Base-by-base conservation (phyloP, 805 yeast species). In the Starmerella sp. region DNA sequence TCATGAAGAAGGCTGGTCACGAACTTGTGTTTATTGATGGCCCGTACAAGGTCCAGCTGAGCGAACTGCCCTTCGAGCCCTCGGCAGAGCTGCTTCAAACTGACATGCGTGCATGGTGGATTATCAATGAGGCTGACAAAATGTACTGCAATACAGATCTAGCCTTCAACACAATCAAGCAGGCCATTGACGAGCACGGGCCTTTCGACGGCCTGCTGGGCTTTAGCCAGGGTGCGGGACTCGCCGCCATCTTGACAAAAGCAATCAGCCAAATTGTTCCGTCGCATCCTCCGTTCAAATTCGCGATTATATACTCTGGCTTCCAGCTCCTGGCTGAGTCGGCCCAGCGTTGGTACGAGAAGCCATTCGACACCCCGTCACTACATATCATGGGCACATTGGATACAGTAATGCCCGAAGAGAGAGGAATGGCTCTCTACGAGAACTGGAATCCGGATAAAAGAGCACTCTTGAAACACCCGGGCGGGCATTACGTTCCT, bases 401-500 rank as follows among this genome's bases (percentile, higher is more conserved):
- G 28, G 98, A 93, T 64, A 84, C 93, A 11, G 83, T 93, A 31
- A 95, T 93, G 6, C 80, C 84, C 8, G 82, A 81, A 31, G 84
- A 79, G 30, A 75, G 95, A 63, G 78, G 90, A 0, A 72, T 79
- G 70, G 74, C 75, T 29, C 72, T 93, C 43, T 80, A 77, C 55
- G 76, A 77, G 15, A 69, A 76, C 39, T 79, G 83, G 22, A 73
- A 69, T 32, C 64, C 69, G 17, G 71, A 67, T 10, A 65, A 69
- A 29, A 71, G 85, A 6, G 73, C 69, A 5, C 64, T 72, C 13
- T 71, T 84, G 56, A 83, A 79, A 60, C 98, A 91, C 65, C 97
- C 97, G 9, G 97, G 98, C 57, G 97, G 97, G 1, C 98, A 91
- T 66, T 89, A 85, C 71, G 96, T 91, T 48, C 98, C 97, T 32